Evolutionary conservation across 495 filamentous ascomycete species (phyloP).

Genomic region (Aspergillus coremiiformis): DNA sequence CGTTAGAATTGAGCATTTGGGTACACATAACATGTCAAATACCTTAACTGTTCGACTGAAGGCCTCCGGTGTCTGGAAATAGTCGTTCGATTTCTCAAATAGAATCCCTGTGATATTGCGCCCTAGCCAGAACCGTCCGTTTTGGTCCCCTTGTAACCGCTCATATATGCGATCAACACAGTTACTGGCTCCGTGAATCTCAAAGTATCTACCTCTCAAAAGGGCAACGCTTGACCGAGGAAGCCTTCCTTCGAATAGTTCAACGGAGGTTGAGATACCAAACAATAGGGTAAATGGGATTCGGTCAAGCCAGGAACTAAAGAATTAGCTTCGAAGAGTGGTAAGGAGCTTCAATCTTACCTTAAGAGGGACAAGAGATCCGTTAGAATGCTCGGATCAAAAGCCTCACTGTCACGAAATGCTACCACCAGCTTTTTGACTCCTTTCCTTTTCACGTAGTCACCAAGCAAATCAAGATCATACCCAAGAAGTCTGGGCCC

Average conservation of each 20-base stretch:
- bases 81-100: conserved; percentile 72
- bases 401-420: conserved; percentile 88
- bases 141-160: conserved; percentile 48
- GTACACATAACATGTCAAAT: conserved; percentile 1
- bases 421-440: conserved; percentile 62
- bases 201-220: conserved; percentile 72
- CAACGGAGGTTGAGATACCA: conserved; percentile 83
- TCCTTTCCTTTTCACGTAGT: conserved; percentile 49
- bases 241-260: conserved; percentile 78
- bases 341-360: conserved; percentile 30
- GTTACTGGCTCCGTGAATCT: conserved; percentile 68
- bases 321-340: conserved; percentile 1
- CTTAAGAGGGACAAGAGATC: conserved; percentile 73
- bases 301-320: conserved; percentile 78
- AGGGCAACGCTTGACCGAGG: conserved; percentile 63
- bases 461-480: conserved; percentile 74
- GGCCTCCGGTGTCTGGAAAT: conserved; percentile 76
- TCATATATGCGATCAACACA: conserved; percentile 75
- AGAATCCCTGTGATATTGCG: conserved; percentile 52
- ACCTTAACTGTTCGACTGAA: conserved; percentile 80
- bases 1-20: conserved; percentile 3
- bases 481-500: conserved; percentile 64
- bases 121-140: conserved; percentile 59
- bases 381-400: conserved; percentile 68
- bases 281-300: conserved; percentile 84